Evolutionary conservation across 495 filamentous ascomycete species (phyloP), one percentile per base, ranked within the genome.

Genomic region (Neurospora sp.): DNA sequence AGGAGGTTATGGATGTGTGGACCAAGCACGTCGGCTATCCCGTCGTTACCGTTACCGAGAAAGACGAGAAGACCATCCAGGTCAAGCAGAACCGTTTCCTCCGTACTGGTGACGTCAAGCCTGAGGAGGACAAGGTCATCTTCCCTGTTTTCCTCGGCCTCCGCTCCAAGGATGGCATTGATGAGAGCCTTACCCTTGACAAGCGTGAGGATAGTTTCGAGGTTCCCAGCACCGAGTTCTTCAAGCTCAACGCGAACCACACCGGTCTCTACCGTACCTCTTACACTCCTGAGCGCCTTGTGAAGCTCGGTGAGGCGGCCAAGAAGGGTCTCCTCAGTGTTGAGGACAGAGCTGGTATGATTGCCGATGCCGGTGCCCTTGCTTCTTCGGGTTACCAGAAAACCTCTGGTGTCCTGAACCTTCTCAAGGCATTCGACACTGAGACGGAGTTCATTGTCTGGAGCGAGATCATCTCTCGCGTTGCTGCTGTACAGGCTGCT

Each of bases 371-470:
- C 12, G 94, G 94, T 76, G 93, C 96, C 59, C 86, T 99, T 75
- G 92, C 95, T 72, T 87, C 92, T 6, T 94, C 93, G 18, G 95
- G 95, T 39, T 97, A 96, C 81, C 93, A 97, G 82, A 94, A 91
- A 81, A 97, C 96, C 5, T 97, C 95, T 18, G 93, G 93, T 16
- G 85, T 97, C 71, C 84, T 99, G 20, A 93, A 90, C 70, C 88
- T 99, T 5, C 85, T 99, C 72, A 90, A 94, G 78, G 89, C 92
- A 59, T 96, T 99, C 81, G 89, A 90, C 79, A 87, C 85, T 59
- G 96, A 99, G 83, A 84, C 89, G 9, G 93, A 96, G 76, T 98
- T 94, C 75, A 91, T 98, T 39, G 96, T 98, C 27, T 98, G 96
- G 96, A 92, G 92, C 75, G 93, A 98, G 84, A 92, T 98, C 72